Conservation (phyloP, 441 rosid species). For the Biscutella laevigata region DNA sequence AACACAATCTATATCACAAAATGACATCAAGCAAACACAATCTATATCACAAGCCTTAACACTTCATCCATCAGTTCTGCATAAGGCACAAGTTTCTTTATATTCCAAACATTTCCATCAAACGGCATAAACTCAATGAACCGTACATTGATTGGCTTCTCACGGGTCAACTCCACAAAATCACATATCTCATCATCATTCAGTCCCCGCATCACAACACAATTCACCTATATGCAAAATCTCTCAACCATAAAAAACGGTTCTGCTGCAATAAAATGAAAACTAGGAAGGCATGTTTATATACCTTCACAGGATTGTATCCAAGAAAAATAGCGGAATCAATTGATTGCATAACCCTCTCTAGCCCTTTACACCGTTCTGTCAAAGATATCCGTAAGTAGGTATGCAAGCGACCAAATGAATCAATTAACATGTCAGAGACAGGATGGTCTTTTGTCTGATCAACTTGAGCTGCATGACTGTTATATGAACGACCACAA, state of each 20-base stretch:
- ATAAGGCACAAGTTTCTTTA: constrained; percentile 73
- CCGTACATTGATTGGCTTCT: constrained; percentile 72
- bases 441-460: constrained; percentile 28
- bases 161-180: constrained; percentile 72
- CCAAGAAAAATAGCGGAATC: constrained; percentile 68
- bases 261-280: background rate
- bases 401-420: constrained; percentile 78
- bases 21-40: too few species aligned
- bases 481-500: constrained; percentile 15
- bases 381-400: constrained; percentile 86
- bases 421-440: constrained; percentile 76
- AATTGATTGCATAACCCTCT: constrained; percentile 75
- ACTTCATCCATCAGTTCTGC: constrained; percentile 76
- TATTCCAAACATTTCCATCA: constrained; percentile 94
- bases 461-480: constrained; percentile 30
- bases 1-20: too few species aligned
- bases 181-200: constrained; percentile 91
- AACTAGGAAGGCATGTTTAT: background rate
- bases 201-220: constrained; percentile 88
- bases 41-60: too few species aligned
- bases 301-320: constrained; percentile 77
- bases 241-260: background rate
- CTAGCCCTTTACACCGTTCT: constrained; percentile 79
- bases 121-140: constrained; percentile 98
- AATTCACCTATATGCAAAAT: constrained; percentile 49